Base-by-base conservation (phyloP, 352 stramenopile genomes). In the Halophytophthora batemanensis region DNA sequence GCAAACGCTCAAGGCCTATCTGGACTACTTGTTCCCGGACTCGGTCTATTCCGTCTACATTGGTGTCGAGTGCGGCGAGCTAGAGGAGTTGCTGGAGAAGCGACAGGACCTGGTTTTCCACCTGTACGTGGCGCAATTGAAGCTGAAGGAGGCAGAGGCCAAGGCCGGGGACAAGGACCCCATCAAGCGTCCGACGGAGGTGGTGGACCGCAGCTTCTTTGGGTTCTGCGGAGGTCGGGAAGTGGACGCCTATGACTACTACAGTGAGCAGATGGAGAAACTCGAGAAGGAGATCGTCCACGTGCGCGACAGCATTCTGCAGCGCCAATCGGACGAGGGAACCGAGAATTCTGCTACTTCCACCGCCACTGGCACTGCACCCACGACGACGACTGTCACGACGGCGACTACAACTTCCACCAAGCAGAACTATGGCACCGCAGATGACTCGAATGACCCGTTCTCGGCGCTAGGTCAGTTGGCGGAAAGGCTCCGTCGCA, bases 1-100 rank as follows among this genome's bases (percentile, higher is more conserved):
- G 13, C 58, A 76, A 21, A 87, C 76, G 22, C 71, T 93, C 19
- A 65, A 86, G 46, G 69, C 72, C 28, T 93, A 93, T 55, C 73
- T 93, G 67, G 47, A 56, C 44, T 77, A 82, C 40, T 67, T 93
- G 19, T 93, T 93, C 45, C 82, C 82, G 4, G 54, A 64, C 50
- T 63, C 72, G 2, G 59, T 89, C 12, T 71, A 71, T 51, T 71
- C 64, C 23, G 82, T 89, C 35, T 86, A 88, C 46, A 71, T 93
- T 23, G 74, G 77, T 6, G 48, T 90, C 22, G 82, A 93, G 59
- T 90, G 82, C 54, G 53, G 59, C 1, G 69, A 66, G 13, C 45
- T 93, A 12, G 59, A 68, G 19, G 53, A 64, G 13, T 37, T 63
- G 12, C 38, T 64, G 33, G 56, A 64, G 14, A 60, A 71, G 6